Evolutionary conservation across 257 asterid genomes (phyloP).

Genomic region (Osmanthus fragrans): DNA sequence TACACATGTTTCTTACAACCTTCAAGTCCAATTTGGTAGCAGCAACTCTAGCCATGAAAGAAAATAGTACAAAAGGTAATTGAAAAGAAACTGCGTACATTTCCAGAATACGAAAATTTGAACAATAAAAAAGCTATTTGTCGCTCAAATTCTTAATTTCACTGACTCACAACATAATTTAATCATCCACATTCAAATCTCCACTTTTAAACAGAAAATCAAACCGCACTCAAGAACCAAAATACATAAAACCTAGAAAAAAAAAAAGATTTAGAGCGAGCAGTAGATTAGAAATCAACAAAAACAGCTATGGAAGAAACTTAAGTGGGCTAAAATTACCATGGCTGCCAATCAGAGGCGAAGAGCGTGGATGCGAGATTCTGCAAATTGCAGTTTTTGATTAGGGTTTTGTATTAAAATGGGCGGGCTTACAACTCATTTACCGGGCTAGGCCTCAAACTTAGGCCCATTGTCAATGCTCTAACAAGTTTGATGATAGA

Average conservation of each 20-base stretch:
- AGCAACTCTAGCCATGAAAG: background rate
- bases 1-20: background rate
- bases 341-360: background rate
- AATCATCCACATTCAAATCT: background rate
- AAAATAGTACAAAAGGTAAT: background rate
- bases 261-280: background rate
- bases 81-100: background rate
- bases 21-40: background rate
- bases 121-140: background rate
- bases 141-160: background rate
- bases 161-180: background rate
- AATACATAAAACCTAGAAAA: background rate
- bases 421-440: background rate
- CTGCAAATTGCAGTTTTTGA: background rate
- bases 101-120: background rate
- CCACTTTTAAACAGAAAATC: background rate
- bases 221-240: background rate
- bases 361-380: background rate
- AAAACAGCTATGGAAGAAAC: too few species aligned
- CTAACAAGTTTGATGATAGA: too few species aligned
- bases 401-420: background rate
- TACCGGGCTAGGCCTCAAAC: background rate
- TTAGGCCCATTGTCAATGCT: too few species aligned
- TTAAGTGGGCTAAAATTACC: background rate
- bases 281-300: too few species aligned